A percentile compares a stretch with the other conserved stretches of the same genome.
Evolutionary conservation across 2,329 filamentous ascomycete genomes (phyloP).

Genomic region (Pseudocercospora musae): DNA sequence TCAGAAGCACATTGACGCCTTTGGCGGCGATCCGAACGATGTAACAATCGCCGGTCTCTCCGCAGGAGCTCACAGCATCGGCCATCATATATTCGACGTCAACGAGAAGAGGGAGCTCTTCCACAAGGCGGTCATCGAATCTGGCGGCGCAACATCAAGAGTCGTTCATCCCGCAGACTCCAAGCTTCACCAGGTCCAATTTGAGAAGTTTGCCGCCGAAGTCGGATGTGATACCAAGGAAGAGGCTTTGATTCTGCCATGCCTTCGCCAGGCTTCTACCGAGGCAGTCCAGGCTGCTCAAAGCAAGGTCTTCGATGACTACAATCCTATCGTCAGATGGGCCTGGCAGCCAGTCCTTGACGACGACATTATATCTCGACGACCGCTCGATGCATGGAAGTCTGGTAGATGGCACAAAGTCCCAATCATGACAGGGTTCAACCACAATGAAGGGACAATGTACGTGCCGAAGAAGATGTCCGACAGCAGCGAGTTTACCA

Average conservation of each 20-base stretch:
- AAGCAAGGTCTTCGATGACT: conserved; percentile 44
- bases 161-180: conserved; percentile 43
- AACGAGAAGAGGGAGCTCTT: conserved; percentile 40
- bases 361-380: conserved; percentile 55
- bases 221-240: conserved; percentile 34
- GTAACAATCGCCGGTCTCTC: conserved; percentile 41
- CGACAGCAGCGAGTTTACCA: conserved; percentile 52
- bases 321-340: conserved; percentile 48
- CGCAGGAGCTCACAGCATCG: conserved; percentile 64
- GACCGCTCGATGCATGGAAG: conserved; percentile 60
- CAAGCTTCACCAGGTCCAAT: conserved; percentile 45
- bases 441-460: conserved; percentile 60
- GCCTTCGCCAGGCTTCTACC: conserved; percentile 41
- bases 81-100: conserved; percentile 62
- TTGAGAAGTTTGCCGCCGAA: conserved; percentile 41
- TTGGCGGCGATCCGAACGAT: conserved; percentile 36
- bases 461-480: conserved; percentile 57
- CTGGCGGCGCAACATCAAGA: conserved; percentile 47
- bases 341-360: conserved; percentile 70
- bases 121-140: conserved; percentile 48
- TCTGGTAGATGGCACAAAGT: conserved; percentile 53
- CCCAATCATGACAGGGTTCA: conserved; percentile 67
- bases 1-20: conserved; percentile 38
- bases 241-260: conserved; percentile 39
- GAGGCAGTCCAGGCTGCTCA: conserved; percentile 40